Percentiles rank a stretch among this genome's conserved stretches.
Conservation (phyloP, 805 yeast species). For the Candida xyloterini region DNA sequence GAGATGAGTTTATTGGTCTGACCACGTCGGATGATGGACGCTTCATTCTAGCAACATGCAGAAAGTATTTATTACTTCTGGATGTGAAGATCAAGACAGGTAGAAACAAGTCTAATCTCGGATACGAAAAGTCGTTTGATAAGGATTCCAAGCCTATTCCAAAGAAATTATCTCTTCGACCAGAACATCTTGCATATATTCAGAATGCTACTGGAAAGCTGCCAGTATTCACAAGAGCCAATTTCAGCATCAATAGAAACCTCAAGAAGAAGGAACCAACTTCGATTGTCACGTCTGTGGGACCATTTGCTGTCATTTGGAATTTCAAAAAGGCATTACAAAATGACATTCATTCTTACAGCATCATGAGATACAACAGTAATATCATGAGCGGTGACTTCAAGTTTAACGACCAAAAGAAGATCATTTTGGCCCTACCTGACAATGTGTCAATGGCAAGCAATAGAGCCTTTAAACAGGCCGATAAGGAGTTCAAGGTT, state of each 20-base stretch:
- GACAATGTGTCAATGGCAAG: constrained; percentile 75
- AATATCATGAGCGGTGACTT: constrained; percentile 75
- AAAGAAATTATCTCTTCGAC: constrained; percentile 59
- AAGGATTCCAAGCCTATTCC: constrained; percentile 68
- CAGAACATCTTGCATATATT: constrained; percentile 70
- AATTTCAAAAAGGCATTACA: constrained; percentile 56
- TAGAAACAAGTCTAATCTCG: constrained; percentile 54
- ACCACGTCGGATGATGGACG: constrained; percentile 78
- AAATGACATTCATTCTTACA: constrained; percentile 53
- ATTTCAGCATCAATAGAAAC: constrained; percentile 69
- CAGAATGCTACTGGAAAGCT: constrained; percentile 46
- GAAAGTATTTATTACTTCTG: constrained; percentile 63
- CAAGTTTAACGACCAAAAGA: constrained; percentile 66
- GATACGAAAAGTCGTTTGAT: constrained; percentile 64
- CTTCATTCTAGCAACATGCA: constrained; percentile 80
- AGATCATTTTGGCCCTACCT: constrained; percentile 69
- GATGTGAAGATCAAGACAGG: constrained; percentile 66
- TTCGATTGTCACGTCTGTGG: constrained; percentile 71
- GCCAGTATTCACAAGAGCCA: constrained; percentile 65
- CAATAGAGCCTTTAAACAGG: constrained; percentile 54
- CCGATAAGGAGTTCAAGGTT: constrained; percentile 34
- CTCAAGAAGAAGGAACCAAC: constrained; percentile 50
- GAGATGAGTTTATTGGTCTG: constrained; percentile 65
- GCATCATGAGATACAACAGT: constrained; percentile 58
- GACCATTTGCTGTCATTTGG: constrained; percentile 84